Percentiles rank a stretch among this genome's conserved stretches.
These are phyloP conservation scores for Pseudoturritis turrita DNA, from an alignment of 345 rosid species.

Conservation along the genomic window DNA sequence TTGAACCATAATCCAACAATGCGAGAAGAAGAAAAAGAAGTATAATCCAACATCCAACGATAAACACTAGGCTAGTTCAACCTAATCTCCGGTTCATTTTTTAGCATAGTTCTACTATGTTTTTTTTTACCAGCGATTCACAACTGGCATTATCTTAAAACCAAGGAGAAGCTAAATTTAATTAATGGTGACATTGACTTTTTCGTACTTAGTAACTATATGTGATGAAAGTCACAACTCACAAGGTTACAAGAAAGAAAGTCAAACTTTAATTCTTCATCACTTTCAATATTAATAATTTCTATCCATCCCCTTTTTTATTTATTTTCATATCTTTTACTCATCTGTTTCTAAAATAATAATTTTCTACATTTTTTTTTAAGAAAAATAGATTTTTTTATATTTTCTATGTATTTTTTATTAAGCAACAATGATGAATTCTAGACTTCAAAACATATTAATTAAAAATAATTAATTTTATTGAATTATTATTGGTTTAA, in stretches of 20 bases:
- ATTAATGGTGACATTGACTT: constrained; percentile 22
- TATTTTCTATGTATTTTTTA: no score
- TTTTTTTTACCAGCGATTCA: background rate
- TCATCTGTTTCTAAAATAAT: no score
- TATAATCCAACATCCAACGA: no score
- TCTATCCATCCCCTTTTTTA: background rate
- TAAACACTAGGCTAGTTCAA: no score
- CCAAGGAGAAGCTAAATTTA: constrained; percentile 8
- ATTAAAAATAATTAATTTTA: no score
- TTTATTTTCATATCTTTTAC: no score
- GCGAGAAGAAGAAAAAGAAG: no score
- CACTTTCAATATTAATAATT: constrained; percentile 19
- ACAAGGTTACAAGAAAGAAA: constrained; percentile 30
- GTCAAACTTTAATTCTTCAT: constrained; percentile 46
- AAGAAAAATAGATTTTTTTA: no score
- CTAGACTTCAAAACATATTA: no score
- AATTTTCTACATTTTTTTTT: no score
- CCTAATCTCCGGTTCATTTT: background rate
- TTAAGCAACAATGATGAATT: no score
- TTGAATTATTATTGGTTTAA: no score
- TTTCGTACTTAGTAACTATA: background rate
- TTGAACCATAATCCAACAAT: background rate
- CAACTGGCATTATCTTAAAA: background rate
- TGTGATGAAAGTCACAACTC: constrained; percentile 15
- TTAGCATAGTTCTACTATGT: background rate